Conservation (phyloP, 2,329 filamentous ascomycete genomes). For the Ophiostoma sp. region DNA sequence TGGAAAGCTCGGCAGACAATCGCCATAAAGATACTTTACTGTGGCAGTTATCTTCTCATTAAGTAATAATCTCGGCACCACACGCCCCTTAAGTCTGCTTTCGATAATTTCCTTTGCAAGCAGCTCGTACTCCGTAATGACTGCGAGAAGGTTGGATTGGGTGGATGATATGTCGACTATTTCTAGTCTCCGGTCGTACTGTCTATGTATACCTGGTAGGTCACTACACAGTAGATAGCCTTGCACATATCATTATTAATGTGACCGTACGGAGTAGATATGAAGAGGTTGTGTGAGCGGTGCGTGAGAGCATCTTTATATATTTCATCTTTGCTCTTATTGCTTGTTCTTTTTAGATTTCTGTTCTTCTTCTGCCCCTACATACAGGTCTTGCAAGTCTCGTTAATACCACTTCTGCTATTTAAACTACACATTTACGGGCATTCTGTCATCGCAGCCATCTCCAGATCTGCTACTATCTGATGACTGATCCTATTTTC, state of each 20-base stretch:
- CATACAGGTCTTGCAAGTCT: neutral
- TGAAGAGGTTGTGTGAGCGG: too few relatives aligned
- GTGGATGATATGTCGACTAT: neutral
- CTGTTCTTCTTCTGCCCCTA: neutral
- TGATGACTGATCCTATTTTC: neutral
- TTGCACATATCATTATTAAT: too few relatives aligned
- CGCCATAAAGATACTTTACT: too few relatives aligned
- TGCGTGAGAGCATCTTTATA: too few relatives aligned
- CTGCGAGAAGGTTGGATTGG: neutral
- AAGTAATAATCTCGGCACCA: neutral
- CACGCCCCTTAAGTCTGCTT: neutral
- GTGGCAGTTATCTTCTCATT: too few relatives aligned
- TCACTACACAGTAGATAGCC: neutral
- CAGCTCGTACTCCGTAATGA: neutral
- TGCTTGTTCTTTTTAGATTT: too few relatives aligned
- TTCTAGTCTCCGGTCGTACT: neutral
- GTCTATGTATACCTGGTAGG: too few relatives aligned
- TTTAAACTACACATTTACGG: neutral
- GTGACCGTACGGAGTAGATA: neutral
- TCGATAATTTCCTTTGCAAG: neutral
- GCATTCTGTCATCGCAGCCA: neutral
- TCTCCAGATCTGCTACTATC: neutral
- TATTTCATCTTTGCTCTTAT: too few relatives aligned
- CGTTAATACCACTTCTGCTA: neutral
- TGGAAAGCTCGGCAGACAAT: too few relatives aligned